A percentile compares a stretch with the other conserved stretches of the same genome.
These are phyloP conservation scores for Fragaria iinumae DNA, from an alignment of 306 rosid genomes.

Conservation along the genomic window DNA sequence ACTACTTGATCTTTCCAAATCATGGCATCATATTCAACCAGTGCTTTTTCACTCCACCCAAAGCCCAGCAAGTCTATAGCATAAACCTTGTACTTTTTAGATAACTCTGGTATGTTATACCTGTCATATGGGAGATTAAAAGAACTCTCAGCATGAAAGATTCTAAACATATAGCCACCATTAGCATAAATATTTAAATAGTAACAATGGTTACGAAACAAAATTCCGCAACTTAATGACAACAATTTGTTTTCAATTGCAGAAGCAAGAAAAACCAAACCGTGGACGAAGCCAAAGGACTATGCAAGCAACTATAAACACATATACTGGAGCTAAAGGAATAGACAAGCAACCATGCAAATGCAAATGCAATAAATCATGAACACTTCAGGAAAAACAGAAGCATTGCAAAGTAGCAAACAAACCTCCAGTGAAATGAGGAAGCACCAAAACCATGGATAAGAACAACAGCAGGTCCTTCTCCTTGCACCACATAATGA, in stretches of 20 bases:
- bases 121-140: constrained; percentile 33
- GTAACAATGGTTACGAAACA: neutral
- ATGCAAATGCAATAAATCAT: neutral
- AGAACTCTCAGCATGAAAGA: neutral
- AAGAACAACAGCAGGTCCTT: constrained; percentile 83
- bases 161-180: neutral
- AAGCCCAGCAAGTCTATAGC: constrained; percentile 94
- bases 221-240: neutral
- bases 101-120: constrained; percentile 90
- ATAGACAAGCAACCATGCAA: neutral
- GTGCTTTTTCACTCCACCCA: constrained; percentile 98
- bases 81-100: constrained; percentile 81
- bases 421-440: constrained; percentile 89
- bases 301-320: neutral
- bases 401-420: constrained; percentile 30
- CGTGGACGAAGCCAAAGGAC: neutral
- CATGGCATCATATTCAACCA: constrained; percentile 88
- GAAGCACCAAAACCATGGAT: constrained; percentile 98
- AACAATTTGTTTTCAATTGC: neutral
- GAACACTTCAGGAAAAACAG: neutral
- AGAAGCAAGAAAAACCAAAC: neutral
- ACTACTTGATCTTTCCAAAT: constrained; percentile 88
- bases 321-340: neutral
- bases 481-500: constrained; percentile 92
- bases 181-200: neutral